Conservation (phyloP, 2,329 filamentous ascomycete genomes). For the Botrytis pseudocinerea region DNA sequence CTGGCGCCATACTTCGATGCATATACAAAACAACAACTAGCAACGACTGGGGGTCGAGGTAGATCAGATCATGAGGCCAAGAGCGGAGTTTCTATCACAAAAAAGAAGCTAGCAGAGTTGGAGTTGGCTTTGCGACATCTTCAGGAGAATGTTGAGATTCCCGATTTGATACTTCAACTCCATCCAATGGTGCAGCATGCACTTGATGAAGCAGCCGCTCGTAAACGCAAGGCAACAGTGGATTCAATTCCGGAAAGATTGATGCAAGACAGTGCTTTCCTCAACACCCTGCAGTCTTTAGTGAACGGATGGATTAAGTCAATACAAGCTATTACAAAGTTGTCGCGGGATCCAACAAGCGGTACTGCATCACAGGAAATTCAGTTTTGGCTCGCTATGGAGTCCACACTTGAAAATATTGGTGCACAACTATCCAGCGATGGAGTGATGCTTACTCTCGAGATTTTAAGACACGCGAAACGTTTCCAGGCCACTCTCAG, state of each 20-base stretch:
- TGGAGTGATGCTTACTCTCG: slow-evolving; percentile 86
- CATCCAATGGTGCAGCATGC: slow-evolving; percentile 86
- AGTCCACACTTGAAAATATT: slow-evolving; percentile 87
- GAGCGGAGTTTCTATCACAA: slow-evolving; percentile 93
- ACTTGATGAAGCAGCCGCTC: slow-evolving; percentile 72
- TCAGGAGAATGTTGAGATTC: slow-evolving; percentile 97
- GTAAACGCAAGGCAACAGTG: slow-evolving; percentile 67
- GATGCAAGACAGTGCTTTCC: slow-evolving; percentile 85
- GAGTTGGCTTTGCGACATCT: slow-evolving; percentile 87
- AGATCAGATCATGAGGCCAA: slow-evolving; percentile 86
- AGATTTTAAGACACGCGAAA: slow-evolving; percentile 95
- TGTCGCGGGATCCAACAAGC: slow-evolving; percentile 76
- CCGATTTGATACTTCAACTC: slow-evolving; percentile 82
- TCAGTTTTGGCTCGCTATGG: slow-evolving; percentile 99
- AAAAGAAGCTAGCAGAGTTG: slow-evolving; percentile 94
- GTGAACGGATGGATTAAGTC: slow-evolving; percentile 99
- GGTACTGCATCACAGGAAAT: slow-evolving; percentile 93
- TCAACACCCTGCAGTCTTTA: slow-evolving; percentile 89
- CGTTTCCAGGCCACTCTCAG: slow-evolving; percentile 97
- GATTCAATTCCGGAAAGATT: slow-evolving; percentile 75
- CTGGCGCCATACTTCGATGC: slow-evolving; percentile 97
- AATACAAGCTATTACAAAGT: slow-evolving; percentile 93
- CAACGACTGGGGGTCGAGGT: slow-evolving; percentile 63
- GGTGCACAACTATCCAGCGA: slow-evolving; percentile 85
- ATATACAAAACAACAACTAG: slow-evolving; percentile 80